These are phyloP conservation scores for Withania somnifera DNA, from an alignment of 305 asterid species.

Conservation along the genomic window DNA sequence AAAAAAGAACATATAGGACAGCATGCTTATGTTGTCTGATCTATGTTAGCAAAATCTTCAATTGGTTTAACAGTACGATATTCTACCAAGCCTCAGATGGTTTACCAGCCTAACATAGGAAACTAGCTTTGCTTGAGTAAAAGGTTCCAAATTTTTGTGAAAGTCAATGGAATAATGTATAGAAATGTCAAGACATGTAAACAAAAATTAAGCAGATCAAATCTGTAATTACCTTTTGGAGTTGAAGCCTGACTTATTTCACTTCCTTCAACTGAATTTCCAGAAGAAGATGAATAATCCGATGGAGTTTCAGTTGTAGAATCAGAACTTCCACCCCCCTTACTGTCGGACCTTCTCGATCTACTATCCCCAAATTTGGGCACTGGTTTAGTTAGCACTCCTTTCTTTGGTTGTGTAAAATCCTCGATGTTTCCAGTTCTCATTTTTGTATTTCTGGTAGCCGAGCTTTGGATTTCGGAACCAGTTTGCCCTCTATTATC, in stretches of 20 bases:
- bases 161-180: not conserved
- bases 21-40: not conserved
- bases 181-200: not conserved
- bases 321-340: constrained; percentile 25
- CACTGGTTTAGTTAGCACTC: constrained; percentile 27
- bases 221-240: constrained; percentile 37
- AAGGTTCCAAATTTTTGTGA: not conserved
- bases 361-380: constrained; percentile 18
- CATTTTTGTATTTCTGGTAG: constrained; percentile 7
- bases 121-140: not conserved
- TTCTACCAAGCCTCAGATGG: not conserved
- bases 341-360: not conserved
- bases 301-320: constrained; percentile 34
- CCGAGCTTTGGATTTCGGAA: constrained; percentile 3
- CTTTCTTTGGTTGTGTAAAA: constrained; percentile 27
- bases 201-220: not conserved
- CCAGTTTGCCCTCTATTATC: constrained; percentile 18
- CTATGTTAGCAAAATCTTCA: not conserved
- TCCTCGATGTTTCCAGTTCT: constrained; percentile 8
- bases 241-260: constrained; percentile 36
- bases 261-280: constrained; percentile 37
- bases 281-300: constrained; percentile 52
- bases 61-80: not conserved
- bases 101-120: not conserved
- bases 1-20: not conserved